These are phyloP conservation scores for Fraxinus quadrangulata DNA, from an alignment of 257 asterid species.

Conservation along the genomic window DNA sequence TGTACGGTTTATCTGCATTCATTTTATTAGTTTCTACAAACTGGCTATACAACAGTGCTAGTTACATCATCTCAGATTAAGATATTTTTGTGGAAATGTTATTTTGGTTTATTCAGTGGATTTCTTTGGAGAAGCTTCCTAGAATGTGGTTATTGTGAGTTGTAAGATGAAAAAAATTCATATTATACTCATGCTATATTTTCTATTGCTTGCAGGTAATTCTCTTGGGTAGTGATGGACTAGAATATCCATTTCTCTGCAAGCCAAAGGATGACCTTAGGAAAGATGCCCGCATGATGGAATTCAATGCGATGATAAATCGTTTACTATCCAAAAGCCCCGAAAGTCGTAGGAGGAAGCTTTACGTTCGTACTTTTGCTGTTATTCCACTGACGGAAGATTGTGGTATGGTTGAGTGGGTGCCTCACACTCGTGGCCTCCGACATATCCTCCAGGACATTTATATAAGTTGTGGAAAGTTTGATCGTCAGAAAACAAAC, in stretches of 20 bases:
- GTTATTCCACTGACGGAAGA: slow-evolving; percentile 96
- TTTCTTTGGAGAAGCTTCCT: slow-evolving; percentile 16
- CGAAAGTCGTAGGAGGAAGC: slow-evolving; percentile 97
- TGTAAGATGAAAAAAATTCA: slow-evolving; percentile 5
- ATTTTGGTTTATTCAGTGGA: slow-evolving; percentile 18
- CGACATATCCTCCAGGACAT: slow-evolving; percentile 93
- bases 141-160: slow-evolving; percentile 3
- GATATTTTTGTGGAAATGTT: slow-evolving; percentile 17
- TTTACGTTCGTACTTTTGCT: slow-evolving; percentile 91
- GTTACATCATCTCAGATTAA: slow-evolving; percentile 8
- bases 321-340: slow-evolving; percentile 81
- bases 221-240: slow-evolving; percentile 94
- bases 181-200: slow-evolving; percentile 11
- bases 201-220: slow-evolving; percentile 51
- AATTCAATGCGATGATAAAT: slow-evolving; percentile 94
- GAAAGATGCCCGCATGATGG: slow-evolving; percentile 99
- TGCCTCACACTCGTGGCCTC: slow-evolving; percentile 93
- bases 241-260: slow-evolving; percentile 88
- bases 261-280: slow-evolving; percentile 98
- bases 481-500: slow-evolving; percentile 91
- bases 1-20: slow-evolving; percentile 5
- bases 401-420: slow-evolving; percentile 99
- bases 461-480: slow-evolving; percentile 83
- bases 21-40: slow-evolving; percentile 7
- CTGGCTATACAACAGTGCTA: neutral